phyloP scores from a whole-genome alignment of 75 land plant genomes.

The Cryptomeria japonica region DNA sequence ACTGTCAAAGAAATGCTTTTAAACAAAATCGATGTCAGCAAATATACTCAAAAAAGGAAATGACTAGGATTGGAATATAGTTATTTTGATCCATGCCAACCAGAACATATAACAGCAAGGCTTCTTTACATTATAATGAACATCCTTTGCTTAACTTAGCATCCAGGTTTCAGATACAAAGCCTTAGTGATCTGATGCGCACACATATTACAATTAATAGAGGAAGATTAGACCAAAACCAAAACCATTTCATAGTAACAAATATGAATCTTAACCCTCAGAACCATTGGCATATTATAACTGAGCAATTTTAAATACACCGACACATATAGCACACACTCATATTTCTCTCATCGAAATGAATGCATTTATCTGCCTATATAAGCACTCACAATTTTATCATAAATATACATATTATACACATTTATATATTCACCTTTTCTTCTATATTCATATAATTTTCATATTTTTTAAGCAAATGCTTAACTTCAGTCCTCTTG shows the following conservation, averaged over 20 bases:
- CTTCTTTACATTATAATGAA: not conserved
- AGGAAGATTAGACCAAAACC: not conserved
- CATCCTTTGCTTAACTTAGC: not conserved
- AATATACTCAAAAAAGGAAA: slow-evolving; percentile 7
- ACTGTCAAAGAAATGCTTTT: not conserved
- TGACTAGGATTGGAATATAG: not conserved
- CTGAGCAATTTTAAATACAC: not conserved
- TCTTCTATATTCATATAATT: too few relatives aligned
- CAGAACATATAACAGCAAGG: not conserved
- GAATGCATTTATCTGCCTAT: too few relatives aligned
- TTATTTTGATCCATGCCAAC: not conserved
- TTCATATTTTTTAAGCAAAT: too few relatives aligned
- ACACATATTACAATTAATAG: not conserved
- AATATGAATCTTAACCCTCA: not conserved
- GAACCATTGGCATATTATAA: not conserved
- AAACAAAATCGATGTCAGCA: not conserved
- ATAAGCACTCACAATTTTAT: too few relatives aligned
- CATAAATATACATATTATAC: too few relatives aligned
- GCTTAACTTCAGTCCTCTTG: too few relatives aligned
- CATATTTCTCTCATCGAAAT: too few relatives aligned
- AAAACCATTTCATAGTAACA: not conserved
- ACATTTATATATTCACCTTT: too few relatives aligned
- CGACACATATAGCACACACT: too few relatives aligned
- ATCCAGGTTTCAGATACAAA: not conserved
- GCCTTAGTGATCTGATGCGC: not conserved